Evolutionary conservation across 2,329 filamentous ascomycete genomes (phyloP), one percentile per base, ranked within the genome.

Genomic region (Fusarium clavum): DNA sequence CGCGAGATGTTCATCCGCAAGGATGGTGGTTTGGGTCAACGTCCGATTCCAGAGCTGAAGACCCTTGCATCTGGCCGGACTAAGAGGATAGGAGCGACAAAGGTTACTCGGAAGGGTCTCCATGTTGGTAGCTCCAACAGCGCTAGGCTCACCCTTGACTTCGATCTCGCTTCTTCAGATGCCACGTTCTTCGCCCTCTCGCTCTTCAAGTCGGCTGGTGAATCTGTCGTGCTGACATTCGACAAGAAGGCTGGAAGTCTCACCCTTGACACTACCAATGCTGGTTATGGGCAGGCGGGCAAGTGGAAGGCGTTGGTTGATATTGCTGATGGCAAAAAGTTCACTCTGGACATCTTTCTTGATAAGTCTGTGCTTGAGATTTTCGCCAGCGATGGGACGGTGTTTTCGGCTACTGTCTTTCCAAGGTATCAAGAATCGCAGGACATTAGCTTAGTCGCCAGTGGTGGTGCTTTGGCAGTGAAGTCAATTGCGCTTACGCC

Each of bases 271-370:
- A 79, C 77, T 3, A 77, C 57, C 12, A 71, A 75, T 41, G 75
- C 72, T 22, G 76, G 77, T 11, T 77, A 77, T 48, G 76, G 72
- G 29, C 73, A 77, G 57, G 65, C 73, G 11, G 76, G 75, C 2
- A 73, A 57, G 13, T 79, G 75, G 75, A 68, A 65, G 16, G 75
- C 75, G 6, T 54, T 57, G 34, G 68, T 78, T 58, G 70, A 41
- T 49, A 10, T 6, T 18, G 10, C 60, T 2, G 45, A 34, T 2
- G 58, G 67, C n/a, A 62, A 72, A 20, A 68, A 71, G 54, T 64
- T 79, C 22, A 61, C n/a, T 14, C 49, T 79, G 44, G 74, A 77
- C 47, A 73, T 78, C 24, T 73, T 78, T 27, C 62, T 79, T 29
- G 77, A 78, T 63, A 72, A 70, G 8, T 74, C 73, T 5, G 71